phyloP scores from a whole-genome alignment of 495 filamentous ascomycete genomes.

The Aspergillus sparsus region DNA sequence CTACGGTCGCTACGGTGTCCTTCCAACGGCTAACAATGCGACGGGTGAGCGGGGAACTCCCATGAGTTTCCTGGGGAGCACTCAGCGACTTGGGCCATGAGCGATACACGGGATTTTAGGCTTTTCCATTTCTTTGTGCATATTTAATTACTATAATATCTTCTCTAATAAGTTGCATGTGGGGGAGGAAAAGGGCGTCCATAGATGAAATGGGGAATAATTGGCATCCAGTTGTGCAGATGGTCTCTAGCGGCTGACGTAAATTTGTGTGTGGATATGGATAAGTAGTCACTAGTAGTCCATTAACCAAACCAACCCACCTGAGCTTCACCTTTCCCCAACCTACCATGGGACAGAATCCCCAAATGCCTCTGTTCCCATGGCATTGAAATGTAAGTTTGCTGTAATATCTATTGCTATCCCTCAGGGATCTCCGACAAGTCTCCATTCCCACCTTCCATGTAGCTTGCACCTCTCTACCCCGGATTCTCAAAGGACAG shows the following conservation, averaged over 20 bases:
- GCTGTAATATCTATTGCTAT: not conserved
- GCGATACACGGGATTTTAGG: constrained; percentile 6
- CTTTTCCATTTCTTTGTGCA: constrained; percentile 37
- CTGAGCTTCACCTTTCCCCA: not conserved
- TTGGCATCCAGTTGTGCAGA: constrained; percentile 20
- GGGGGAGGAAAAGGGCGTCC: constrained; percentile 18
- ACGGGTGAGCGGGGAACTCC: constrained; percentile 49
- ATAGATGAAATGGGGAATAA: constrained; percentile 13
- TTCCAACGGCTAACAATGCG: constrained; percentile 58
- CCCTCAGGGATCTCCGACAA: not conserved
- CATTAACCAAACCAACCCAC: not conserved
- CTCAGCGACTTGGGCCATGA: constrained; percentile 67
- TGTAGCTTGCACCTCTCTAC: constrained; percentile 15
- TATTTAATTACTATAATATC: constrained; percentile 29
- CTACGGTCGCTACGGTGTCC: constrained; percentile 89
- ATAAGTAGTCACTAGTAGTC: not conserved
- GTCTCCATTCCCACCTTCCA: not conserved
- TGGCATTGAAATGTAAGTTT: constrained; percentile 49
- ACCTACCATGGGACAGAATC: constrained; percentile 21
- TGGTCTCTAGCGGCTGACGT: constrained; percentile 33
- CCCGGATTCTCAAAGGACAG: constrained; percentile 29
- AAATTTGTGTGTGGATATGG: constrained; percentile 25
- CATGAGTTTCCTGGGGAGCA: constrained; percentile 58
- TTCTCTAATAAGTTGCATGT: constrained; percentile 20
- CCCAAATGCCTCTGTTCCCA: constrained; percentile 31